Base-by-base conservation (phyloP, 2,329 filamentous ascomycete species). In the Ophidiomyces ophidiicola region DNA sequence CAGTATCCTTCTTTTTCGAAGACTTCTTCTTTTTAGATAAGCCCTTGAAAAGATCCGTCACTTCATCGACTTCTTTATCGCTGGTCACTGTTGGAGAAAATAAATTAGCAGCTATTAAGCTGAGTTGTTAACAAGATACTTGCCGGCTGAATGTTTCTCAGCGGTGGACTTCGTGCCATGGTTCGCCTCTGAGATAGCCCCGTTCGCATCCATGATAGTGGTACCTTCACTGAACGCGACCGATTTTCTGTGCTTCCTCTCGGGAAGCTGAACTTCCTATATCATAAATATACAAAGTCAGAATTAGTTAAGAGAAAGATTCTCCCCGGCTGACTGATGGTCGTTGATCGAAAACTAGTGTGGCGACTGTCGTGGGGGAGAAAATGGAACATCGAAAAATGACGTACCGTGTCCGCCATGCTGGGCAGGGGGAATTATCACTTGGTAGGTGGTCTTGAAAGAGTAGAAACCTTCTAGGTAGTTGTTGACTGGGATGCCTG, bases 141-240 rank as follows among this genome's bases (percentile, higher is more conserved):
- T 77, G 78, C 76, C 71, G 55, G 76, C 64, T 59, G 78, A 74
- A 64, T 92, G 84, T 59, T 79, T 85, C 69, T 81, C 74, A 50
- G 85, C 85, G 53, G 82, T 83, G 50, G 80, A 76, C 68, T 86
- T 86, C 55, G 81, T 76, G 55, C 80, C 76, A 55, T 69, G 62
- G 53, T 74, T 71, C 50, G 78, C 74, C 61, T 82, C 76, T 60
- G 76, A 84, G 58, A 94, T 77, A 59, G 80, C 76, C 54, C 88
- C 88, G 71, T 94, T 83, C 63, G 77, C 76, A 69, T 93, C 83
- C 61, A 94, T 87, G 54, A 94, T 78, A 50, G 82, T 74, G 53
- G 84, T 76, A 56, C 84, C 83, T 64, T 90, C 82, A 59, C 80
- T 87, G 63, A 96, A 96, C 49, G 86, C 80, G 56, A 96, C 88